Evolutionary conservation across 768 basidiomycete species (phyloP).

Genomic region (Rhizopogon salebrosus): DNA sequence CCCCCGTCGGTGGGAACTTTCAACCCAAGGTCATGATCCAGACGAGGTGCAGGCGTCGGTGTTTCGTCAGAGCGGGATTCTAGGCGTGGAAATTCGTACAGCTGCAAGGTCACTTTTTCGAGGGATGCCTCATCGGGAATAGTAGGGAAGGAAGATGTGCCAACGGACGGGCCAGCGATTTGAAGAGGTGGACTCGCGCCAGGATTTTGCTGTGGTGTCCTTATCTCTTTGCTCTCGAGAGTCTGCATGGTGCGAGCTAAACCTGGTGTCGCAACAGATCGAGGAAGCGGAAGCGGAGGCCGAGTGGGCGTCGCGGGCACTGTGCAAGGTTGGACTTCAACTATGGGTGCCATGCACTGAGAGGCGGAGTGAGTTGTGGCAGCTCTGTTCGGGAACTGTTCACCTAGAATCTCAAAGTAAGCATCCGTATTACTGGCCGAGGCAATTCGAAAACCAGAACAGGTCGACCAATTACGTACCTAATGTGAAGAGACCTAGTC

Average conservation of each 20-base stretch:
- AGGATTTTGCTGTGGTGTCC: not conserved
- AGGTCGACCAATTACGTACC: not conserved
- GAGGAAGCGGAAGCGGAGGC: not conserved
- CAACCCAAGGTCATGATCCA: no score
- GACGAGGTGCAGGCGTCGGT: not conserved
- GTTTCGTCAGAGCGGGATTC: not conserved
- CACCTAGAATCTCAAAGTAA: not conserved
- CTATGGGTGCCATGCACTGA: not conserved
- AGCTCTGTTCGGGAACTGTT: not conserved
- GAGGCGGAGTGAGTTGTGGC: not conserved
- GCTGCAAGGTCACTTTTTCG: not conserved
- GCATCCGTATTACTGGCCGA: not conserved
- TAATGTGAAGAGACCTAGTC: not conserved
- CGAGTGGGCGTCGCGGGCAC: not conserved
- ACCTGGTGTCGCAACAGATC: not conserved
- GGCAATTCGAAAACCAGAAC: not conserved
- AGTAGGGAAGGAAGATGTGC: not conserved
- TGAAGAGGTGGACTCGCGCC: not conserved
- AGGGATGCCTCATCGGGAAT: not conserved
- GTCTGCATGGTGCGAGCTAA: not conserved
- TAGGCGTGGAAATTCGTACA: not conserved
- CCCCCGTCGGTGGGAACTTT: not conserved
- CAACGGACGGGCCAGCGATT: not conserved
- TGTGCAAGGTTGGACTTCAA: not conserved
- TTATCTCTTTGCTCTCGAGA: not conserved